phyloP scores from a whole-genome alignment of 306 rosid genomes.

The Fagus sylvatica region DNA sequence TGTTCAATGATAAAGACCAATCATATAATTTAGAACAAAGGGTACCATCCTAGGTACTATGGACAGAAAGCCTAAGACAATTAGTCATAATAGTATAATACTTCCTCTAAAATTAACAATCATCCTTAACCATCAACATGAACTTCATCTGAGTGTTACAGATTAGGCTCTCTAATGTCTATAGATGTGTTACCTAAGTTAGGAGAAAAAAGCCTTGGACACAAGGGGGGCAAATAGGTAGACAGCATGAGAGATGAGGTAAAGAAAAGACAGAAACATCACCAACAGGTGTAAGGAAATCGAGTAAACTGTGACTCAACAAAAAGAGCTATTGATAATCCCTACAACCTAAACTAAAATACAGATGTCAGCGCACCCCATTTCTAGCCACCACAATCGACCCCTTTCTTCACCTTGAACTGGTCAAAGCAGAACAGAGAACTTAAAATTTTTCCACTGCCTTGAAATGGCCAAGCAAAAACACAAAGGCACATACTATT shows the following conservation, averaged over 20 bases:
- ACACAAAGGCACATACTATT: too few relatives aligned
- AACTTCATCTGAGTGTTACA: background rate
- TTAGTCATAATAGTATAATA: too few relatives aligned
- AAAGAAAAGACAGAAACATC: background rate
- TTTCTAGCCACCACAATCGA: too few relatives aligned
- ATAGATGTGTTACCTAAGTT: background rate
- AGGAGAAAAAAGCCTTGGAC: background rate
- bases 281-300: background rate
- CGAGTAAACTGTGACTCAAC: background rate
- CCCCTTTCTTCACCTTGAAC: too few relatives aligned
- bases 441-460: too few relatives aligned
- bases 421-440: too few relatives aligned
- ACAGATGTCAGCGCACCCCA: too few relatives aligned
- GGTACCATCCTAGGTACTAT: background rate
- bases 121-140: background rate
- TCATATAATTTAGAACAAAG: background rate
- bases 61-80: background rate
- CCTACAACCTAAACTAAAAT: background rate
- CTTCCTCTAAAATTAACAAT: background rate
- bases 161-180: background rate
- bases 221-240: background rate
- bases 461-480: too few relatives aligned
- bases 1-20: constrained; percentile 2
- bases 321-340: background rate
- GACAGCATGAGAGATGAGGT: constrained; percentile 10